A percentile compares a stretch with the other conserved stretches of the same genome.
Evolutionary conservation across 1,139 yeast species (phyloP).

Genomic region (Yamadazyma dendronema): DNA sequence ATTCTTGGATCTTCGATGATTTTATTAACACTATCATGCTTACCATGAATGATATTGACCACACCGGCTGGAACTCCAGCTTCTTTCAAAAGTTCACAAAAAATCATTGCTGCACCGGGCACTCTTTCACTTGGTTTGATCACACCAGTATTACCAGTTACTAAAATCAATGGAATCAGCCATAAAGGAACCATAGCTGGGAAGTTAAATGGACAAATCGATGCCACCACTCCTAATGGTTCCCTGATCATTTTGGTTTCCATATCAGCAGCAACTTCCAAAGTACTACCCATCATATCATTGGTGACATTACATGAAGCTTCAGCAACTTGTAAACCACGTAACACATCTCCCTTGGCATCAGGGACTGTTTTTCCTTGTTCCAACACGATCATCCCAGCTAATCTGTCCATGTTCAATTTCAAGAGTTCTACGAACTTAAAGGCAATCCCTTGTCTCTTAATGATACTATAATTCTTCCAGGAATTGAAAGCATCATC

Average conservation of each 20-base stretch:
- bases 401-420: conserved; percentile 68
- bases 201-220: conserved; percentile 75
- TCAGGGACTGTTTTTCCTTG: conserved; percentile 81
- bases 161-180: conserved; percentile 74
- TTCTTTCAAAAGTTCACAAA: conserved; percentile 70
- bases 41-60: conserved; percentile 72
- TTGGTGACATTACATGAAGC: conserved; percentile 61
- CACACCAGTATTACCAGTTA: conserved; percentile 75
- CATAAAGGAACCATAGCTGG: conserved; percentile 88
- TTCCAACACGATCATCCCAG: conserved; percentile 70
- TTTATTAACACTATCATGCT: conserved; percentile 73
- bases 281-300: conserved; percentile 62
- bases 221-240: conserved; percentile 64
- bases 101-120: conserved; percentile 77
- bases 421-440: conserved; percentile 67
- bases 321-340: conserved; percentile 84
- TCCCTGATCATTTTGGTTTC: conserved; percentile 75
- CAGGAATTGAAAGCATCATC: conserved; percentile 59
- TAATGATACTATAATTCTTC: conserved; percentile 59
- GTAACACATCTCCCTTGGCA: conserved; percentile 75
- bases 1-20: conserved; percentile 73
- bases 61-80: conserved; percentile 84
- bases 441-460: conserved; percentile 76
- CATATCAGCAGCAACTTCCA: conserved; percentile 75
- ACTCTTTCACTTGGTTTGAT: conserved; percentile 77